A percentile compares a stretch with the other conserved stretches of the same genome.
These are phyloP conservation scores for Piper longum DNA, from an alignment of 164 flowering plant species.

Conservation along the genomic window DNA sequence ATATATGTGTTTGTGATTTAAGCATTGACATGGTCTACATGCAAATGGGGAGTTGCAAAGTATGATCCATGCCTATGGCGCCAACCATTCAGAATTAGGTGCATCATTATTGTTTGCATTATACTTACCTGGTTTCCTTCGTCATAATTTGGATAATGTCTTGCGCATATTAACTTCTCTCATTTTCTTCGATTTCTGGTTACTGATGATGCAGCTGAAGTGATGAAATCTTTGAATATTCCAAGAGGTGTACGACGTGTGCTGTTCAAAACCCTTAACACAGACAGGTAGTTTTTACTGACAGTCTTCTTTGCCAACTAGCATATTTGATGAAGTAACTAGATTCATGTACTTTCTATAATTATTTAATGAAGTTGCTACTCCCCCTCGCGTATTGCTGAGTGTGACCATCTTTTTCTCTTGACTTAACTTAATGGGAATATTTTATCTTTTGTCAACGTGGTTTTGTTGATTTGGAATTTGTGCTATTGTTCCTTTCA, in stretches of 20 bases:
- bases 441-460: too few species aligned
- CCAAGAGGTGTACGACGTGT: constrained; percentile 67
- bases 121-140: neutral
- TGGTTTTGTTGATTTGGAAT: too few species aligned
- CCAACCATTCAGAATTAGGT: too few species aligned
- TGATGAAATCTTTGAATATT: constrained; percentile 57
- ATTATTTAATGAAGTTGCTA: neutral
- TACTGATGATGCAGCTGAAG: constrained; percentile 31
- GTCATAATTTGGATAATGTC: neutral
- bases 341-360: too few species aligned
- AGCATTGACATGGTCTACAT: too few species aligned
- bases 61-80: too few species aligned
- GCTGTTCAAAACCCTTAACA: constrained; percentile 72
- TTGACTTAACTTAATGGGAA: neutral
- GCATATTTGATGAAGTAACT: neutral
- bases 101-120: too few species aligned
- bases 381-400: neutral
- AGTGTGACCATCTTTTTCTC: neutral
- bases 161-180: neutral
- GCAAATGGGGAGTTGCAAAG: too few species aligned
- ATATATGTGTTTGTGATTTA: too few species aligned
- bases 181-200: neutral
- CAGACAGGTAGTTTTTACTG: constrained; percentile 45
- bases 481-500: constrained; percentile 9
- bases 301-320: neutral